Evolutionary conservation across 139 green algal species (phyloP).

Genomic region (Coelastrella sp.): DNA sequence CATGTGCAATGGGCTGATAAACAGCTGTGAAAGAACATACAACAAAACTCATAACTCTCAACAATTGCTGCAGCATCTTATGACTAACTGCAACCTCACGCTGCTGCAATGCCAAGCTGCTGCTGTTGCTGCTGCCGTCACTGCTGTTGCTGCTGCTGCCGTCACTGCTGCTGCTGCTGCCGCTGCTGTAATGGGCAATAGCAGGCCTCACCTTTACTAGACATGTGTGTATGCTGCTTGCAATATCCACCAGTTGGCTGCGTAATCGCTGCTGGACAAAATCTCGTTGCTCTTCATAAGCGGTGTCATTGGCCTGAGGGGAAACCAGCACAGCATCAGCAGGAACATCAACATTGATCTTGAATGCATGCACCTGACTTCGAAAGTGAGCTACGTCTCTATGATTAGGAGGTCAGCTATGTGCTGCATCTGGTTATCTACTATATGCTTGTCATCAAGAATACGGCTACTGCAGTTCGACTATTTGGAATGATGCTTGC

Average conservation of each 20-base stretch:
- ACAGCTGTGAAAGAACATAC: no score
- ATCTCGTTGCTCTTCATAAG: constrained; percentile 29
- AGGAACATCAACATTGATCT: neutral
- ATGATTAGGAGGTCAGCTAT: no score
- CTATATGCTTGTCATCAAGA: no score
- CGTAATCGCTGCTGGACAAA: constrained; percentile 46
- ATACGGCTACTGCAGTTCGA: no score
- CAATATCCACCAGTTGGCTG: constrained; percentile 34
- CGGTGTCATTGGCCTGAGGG: neutral
- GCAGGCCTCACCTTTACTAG: neutral
- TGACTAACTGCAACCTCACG: no score
- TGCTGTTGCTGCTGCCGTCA: no score
- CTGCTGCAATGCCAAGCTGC: no score
- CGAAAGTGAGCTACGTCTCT: neutral
- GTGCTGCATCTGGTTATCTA: no score
- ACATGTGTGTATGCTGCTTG: neutral
- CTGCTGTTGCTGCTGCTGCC: neutral
- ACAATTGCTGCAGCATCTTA: no score
- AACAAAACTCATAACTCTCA: no score
- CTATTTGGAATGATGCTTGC: no score
- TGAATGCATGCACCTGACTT: neutral
- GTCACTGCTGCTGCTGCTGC: neutral
- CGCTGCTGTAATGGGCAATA: neutral
- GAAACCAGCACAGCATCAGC: neutral
- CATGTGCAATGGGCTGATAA: no score